A percentile compares a stretch with the other conserved stretches of the same genome.
phyloP scores from a whole-genome alignment of 2,329 filamentous ascomycete species.

The Scorias spongiosa region DNA sequence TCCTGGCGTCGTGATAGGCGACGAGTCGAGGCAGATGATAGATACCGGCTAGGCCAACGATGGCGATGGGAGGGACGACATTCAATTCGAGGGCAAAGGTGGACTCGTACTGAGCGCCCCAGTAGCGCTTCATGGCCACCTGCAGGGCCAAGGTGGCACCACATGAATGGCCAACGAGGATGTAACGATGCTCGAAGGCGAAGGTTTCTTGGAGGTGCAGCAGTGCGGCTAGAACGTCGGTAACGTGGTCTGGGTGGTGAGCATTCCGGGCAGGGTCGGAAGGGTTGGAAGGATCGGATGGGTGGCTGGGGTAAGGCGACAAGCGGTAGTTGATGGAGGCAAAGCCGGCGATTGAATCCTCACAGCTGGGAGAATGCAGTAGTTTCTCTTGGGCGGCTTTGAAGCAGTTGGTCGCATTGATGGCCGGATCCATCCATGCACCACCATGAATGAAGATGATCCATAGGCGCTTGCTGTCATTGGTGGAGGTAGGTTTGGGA shows the following conservation, averaged over 20 bases:
- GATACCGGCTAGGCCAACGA: slow-evolving; percentile 51
- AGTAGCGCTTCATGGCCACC: slow-evolving; percentile 33
- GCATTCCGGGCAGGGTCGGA: slow-evolving; percentile 33
- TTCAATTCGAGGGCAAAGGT: slow-evolving; percentile 12
- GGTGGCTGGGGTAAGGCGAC: slow-evolving; percentile 33
- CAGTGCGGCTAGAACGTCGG: slow-evolving; percentile 40
- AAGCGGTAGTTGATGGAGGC: slow-evolving; percentile 52
- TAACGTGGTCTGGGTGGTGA: slow-evolving; percentile 45
- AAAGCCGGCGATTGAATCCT: slow-evolving; percentile 39
- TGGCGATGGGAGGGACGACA: slow-evolving; percentile 29
- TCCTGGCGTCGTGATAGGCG: slow-evolving; percentile 20
- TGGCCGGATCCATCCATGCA: slow-evolving; percentile 34
- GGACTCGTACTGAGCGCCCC: slow-evolving; percentile 15
- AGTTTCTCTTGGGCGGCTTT: slow-evolving; percentile 11
- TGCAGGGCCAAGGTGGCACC: slow-evolving; percentile 51
- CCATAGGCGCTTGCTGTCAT: slow-evolving; percentile 11
- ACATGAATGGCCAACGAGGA: slow-evolving; percentile 48
- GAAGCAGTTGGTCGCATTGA: slow-evolving; percentile 21
- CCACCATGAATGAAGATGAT: slow-evolving; percentile 34
- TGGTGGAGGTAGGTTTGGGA: slow-evolving; percentile 15
- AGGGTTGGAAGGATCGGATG: slow-evolving; percentile 31
- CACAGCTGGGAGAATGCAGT: slow-evolving; percentile 8
- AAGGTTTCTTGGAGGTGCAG: slow-evolving; percentile 34
- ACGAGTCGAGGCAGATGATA: slow-evolving; percentile 47
- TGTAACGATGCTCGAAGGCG: slow-evolving; percentile 30